Evolutionary conservation across 108 stramenopile species (phyloP).

Genomic region (Nannochloropsis gaditana): DNA sequence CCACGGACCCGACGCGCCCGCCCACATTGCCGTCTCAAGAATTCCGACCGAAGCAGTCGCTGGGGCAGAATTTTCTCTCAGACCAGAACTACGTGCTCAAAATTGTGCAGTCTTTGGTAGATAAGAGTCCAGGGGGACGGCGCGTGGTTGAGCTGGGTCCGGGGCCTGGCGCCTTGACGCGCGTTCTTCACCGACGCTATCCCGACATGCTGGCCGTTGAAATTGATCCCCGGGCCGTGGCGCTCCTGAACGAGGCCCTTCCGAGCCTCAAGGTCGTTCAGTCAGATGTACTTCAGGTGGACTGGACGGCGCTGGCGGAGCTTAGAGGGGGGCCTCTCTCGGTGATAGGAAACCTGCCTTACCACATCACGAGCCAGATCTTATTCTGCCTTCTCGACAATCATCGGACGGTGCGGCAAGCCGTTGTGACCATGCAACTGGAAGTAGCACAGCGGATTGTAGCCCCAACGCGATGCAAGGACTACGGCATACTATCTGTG

Average conservation of each 20-base stretch:
- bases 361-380: conserved; percentile 93
- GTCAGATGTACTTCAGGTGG: conserved; percentile 76
- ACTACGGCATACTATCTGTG: conserved; percentile 88
- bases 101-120: conserved; percentile 73
- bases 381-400: conserved; percentile 89
- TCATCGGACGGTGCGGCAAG: conserved; percentile 65
- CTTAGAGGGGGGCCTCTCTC: conserved; percentile 69
- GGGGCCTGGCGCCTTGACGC: conserved; percentile 86
- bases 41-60: conserved; percentile 73
- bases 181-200: conserved; percentile 67
- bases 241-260: conserved; percentile 59
- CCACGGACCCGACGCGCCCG: background rate
- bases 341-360: conserved; percentile 90
- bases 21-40: conserved; percentile 27
- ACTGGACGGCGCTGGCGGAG: conserved; percentile 71
- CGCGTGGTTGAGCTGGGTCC: conserved; percentile 82
- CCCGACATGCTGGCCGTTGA: conserved; percentile 82
- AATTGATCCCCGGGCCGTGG: conserved; percentile 80
- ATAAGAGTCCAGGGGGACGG: conserved; percentile 57
- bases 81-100: conserved; percentile 91
- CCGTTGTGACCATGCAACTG: conserved; percentile 96
- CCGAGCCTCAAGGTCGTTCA: conserved; percentile 49
- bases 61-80: conserved; percentile 88
- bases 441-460: conserved; percentile 86
- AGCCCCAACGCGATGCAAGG: conserved; percentile 60